Evolutionary conservation across 139 green algal species (phyloP).

Genomic region (Dunaliella primolecta): DNA sequence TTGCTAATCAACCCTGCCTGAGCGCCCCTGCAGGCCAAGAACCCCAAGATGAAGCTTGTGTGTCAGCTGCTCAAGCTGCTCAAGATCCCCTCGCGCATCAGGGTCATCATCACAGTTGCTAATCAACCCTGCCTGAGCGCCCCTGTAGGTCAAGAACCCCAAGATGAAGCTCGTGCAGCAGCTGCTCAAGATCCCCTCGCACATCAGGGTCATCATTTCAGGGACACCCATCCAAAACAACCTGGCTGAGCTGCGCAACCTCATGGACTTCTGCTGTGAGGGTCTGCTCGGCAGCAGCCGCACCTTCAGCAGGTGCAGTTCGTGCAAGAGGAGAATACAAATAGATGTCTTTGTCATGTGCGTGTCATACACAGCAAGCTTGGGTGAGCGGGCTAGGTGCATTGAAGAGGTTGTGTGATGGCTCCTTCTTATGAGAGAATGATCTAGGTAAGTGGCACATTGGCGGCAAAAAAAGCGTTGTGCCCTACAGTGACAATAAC

Average conservation of each 20-base stretch:
- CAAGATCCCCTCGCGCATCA: slow-evolving; percentile 34
- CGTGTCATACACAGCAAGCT: neutral
- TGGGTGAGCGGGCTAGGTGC: neutral
- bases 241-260: slow-evolving; percentile 81
- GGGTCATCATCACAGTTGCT: slow-evolving; percentile 83
- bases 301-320: slow-evolving; percentile 51
- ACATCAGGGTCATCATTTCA: slow-evolving; percentile 74
- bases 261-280: slow-evolving; percentile 79
- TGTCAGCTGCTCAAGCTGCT: slow-evolving; percentile 57
- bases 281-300: slow-evolving; percentile 61
- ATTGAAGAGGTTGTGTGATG: neutral
- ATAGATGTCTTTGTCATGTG: neutral
- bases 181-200: slow-evolving; percentile 44
- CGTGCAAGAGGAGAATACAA: neutral
- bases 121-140: no score
- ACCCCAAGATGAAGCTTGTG: slow-evolving; percentile 75
- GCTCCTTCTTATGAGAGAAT: neutral
- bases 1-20: no score
- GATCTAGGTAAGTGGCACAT: no score
- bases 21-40: no score
- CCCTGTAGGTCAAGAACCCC: slow-evolving; percentile 80
- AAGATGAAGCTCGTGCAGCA: slow-evolving; percentile 68
- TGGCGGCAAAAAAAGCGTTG: no score
- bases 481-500: no score
- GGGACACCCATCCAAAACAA: slow-evolving; percentile 91